phyloP scores from a whole-genome alignment of 805 yeast genomes.

The Zygoascus biomembranicola region DNA sequence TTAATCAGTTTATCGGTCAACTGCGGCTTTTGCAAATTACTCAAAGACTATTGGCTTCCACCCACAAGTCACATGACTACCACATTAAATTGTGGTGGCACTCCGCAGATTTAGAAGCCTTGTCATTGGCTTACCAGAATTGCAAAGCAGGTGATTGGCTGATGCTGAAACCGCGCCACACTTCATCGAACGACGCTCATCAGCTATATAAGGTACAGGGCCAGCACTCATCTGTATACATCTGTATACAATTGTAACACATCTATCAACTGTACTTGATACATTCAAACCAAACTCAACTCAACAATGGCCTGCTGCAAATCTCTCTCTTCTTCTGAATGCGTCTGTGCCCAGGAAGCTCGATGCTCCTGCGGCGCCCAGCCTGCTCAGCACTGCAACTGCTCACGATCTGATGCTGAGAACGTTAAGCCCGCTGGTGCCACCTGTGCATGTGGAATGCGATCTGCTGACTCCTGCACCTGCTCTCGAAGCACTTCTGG shows the following conservation, averaged over 20 bases:
- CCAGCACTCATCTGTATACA: too few relatives aligned
- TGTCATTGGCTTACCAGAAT: not conserved
- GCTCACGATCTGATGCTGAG: slow-evolving; percentile 44
- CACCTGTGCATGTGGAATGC: slow-evolving; percentile 54
- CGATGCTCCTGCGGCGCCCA: slow-evolving; percentile 56
- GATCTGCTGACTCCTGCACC: slow-evolving; percentile 45
- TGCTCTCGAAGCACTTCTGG: slow-evolving; percentile 39
- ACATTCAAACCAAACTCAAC: too few relatives aligned
- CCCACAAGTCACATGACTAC: not conserved
- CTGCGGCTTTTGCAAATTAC: not conserved
- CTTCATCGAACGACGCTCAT: too few relatives aligned
- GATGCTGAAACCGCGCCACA: not conserved
- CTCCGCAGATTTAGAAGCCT: not conserved
- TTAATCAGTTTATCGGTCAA: too few relatives aligned
- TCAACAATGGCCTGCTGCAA: not conserved
- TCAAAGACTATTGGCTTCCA: not conserved
- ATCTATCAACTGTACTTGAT: too few relatives aligned
- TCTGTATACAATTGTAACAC: too few relatives aligned
- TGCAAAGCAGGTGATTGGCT: not conserved
- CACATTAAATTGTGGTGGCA: not conserved
- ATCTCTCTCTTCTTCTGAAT: slow-evolving; percentile 29
- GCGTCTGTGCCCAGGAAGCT: slow-evolving; percentile 54
- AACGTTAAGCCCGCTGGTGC: slow-evolving; percentile 38
- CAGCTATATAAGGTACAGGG: too few relatives aligned
- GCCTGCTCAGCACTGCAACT: slow-evolving; percentile 51